Base-by-base conservation (phyloP, 257 asterid species). In the Coffea canephora region DNA sequence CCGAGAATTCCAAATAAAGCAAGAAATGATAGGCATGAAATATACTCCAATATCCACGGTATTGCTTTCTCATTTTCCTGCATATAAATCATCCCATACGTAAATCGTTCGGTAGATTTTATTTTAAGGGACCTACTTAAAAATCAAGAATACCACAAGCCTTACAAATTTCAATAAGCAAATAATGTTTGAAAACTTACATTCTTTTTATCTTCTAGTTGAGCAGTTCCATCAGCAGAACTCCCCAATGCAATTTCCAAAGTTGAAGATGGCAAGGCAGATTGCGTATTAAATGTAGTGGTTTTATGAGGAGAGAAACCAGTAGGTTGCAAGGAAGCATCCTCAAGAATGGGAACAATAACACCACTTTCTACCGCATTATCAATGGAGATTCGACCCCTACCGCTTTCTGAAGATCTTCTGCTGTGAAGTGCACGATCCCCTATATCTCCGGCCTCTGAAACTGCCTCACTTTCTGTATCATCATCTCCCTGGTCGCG, bases 401-500 rank as follows among this genome's bases (percentile, higher is more conserved):
- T 83, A 49, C 91, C 85, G 78, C 97, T 89, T 68, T 74, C 78
- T 71, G 91, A 84, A 78, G 34, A 82, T 77, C 96, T 89, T 23
- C 75, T 86, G 86, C 96, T 85, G 62, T 84, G 87, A 80, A 93
- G 89, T 5, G 92, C 94, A 50, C 98, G 76, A 48, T 92, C 97
- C 39, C 99, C 98, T n/a, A 93, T 93, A 88, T 95, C 98, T 67
- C 99, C 98, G 8, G 95, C 94, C 86, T 92, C 98, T 0, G 99
- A 95, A 25, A 89, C 96, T 3, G 88, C 80, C 68, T 89, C 95
- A 21, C 79, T 86, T 77, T 90, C 97, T 31, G 7, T 18, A 12
- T 77, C 85, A 76, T 82, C 91, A 46, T 91, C 90, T 31, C 75
- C 31, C 7, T 81, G 88, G 31, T 31, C 82, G 8, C 85, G 67